Base-by-base conservation (phyloP, 257 asterid genomes). In the Scutellaria galericulata region DNA sequence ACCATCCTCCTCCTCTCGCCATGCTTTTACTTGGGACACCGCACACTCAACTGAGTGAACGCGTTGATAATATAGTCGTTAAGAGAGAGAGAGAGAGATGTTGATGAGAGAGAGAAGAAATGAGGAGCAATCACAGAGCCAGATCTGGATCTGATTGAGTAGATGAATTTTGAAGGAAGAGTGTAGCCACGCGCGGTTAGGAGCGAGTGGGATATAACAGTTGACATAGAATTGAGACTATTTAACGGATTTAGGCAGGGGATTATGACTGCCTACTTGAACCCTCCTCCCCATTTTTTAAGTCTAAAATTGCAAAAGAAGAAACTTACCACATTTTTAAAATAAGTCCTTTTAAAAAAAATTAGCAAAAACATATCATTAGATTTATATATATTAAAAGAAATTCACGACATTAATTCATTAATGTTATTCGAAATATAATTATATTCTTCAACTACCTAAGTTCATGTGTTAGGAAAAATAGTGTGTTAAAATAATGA, bases 1-100 rank as follows among this genome's bases (percentile, higher is more conserved):
- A 77, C 72, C 64, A 67, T 37, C 80, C 70, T 47, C 44, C 79
- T 47, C 44, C 79, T 63, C 74, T 68, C 74, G 74, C 76, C 87
- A 77, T 83, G 7, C 31, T 52, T 64, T 64, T 44, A 20, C 41
- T 54, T 10, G 1, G 8, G 68, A 59, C 18, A 57, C 47, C 35
- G 39, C 47, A 48, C 56, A 42, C 15, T 69, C 24, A 50, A 40
- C 56, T 46, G 57, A 20, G 54, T 14, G 59, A n/a, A 41, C n/a
- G 64, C 55, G 64, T 58, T 63, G 39, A 31, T 7, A 24, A 57
- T 57, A 70, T 27, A 47, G 31, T 27, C 7, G 53, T 15, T 45
- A 58, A 4, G 40, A 35, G 75, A 68, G 75, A 47, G 74, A 31
- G 75, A 35, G 20, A 68, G 75, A 68, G 75, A 47, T 24, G 40